Evolutionary conservation across 2,329 filamentous ascomycete genomes (phyloP).

Genomic region (Nakataea oryzae): DNA sequence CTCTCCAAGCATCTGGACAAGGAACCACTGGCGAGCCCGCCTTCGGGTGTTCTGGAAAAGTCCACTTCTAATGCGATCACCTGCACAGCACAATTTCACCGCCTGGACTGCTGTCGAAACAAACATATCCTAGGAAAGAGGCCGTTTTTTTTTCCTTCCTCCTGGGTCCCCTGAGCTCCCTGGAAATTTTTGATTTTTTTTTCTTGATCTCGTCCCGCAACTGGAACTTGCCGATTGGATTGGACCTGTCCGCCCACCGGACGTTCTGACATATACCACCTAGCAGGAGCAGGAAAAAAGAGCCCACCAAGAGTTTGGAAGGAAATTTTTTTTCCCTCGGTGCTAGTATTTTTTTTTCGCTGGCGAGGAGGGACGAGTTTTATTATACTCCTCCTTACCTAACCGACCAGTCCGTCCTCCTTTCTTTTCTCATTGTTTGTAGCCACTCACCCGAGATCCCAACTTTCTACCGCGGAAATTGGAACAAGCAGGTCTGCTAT

Average conservation of each 20-base stretch:
- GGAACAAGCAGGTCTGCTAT: neutral
- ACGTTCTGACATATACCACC: neutral
- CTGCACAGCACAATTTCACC: slow-evolving; percentile 3
- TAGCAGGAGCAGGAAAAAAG: neutral
- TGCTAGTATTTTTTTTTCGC: neutral
- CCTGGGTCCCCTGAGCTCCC: slow-evolving; percentile 2
- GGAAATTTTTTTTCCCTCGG: slow-evolving; percentile 1
- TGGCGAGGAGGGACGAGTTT: neutral
- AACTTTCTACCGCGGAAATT: neutral
- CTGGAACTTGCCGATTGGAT: slow-evolving; percentile 3
- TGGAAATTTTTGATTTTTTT: neutral
- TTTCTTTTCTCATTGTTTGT: neutral
- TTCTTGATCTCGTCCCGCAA: neutral
- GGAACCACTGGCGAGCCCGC: slow-evolving; percentile 4
- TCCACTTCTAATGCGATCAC: slow-evolving; percentile 6
- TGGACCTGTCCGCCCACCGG: slow-evolving; percentile 2
- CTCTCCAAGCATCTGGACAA: slow-evolving; percentile 3
- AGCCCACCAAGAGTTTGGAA: slow-evolving; percentile 3
- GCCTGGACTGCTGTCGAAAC: neutral
- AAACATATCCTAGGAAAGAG: neutral
- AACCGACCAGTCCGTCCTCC: neutral
- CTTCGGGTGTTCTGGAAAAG: neutral
- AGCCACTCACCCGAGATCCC: neutral
- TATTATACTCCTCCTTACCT: neutral
- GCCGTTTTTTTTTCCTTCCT: slow-evolving; percentile 1